These are phyloP conservation scores for Pseudocercospora cruenta DNA, from an alignment of 2,329 filamentous ascomycete genomes.

Conservation along the genomic window DNA sequence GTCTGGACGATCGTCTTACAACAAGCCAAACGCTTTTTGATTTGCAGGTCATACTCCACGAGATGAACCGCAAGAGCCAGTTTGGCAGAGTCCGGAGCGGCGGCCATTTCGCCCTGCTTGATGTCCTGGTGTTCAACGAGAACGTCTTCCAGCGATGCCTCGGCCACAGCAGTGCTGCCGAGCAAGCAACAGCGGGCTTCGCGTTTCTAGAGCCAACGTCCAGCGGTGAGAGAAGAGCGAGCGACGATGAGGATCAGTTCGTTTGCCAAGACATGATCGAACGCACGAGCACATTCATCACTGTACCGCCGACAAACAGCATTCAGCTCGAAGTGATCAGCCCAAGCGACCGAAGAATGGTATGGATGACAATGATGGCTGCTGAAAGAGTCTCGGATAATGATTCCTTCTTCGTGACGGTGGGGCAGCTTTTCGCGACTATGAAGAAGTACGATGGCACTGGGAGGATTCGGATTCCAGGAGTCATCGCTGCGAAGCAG, in stretches of 20 bases:
- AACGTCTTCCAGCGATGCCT: no score
- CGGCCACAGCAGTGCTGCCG: background rate
- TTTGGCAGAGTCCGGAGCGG: no score
- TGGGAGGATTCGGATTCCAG: background rate
- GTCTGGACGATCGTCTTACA: no score
- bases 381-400: background rate
- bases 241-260: background rate
- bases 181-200: background rate
- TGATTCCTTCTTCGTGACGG: background rate
- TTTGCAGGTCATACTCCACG: no score
- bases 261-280: background rate
- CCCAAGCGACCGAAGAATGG: background rate
- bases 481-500: background rate
- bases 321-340: background rate
- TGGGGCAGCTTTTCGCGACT: background rate
- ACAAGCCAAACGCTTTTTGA: no score
- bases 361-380: background rate
- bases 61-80: no score
- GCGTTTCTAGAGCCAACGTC: background rate
- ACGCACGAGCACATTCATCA: background rate
- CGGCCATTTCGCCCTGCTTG: no score
- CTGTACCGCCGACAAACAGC: background rate
- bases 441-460: background rate
- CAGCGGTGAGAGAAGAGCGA: background rate
- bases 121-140: no score